These are phyloP conservation scores for Heliocybe sulcata DNA, from an alignment of 1,284 basidiomycete genomes.

Conservation along the genomic window DNA sequence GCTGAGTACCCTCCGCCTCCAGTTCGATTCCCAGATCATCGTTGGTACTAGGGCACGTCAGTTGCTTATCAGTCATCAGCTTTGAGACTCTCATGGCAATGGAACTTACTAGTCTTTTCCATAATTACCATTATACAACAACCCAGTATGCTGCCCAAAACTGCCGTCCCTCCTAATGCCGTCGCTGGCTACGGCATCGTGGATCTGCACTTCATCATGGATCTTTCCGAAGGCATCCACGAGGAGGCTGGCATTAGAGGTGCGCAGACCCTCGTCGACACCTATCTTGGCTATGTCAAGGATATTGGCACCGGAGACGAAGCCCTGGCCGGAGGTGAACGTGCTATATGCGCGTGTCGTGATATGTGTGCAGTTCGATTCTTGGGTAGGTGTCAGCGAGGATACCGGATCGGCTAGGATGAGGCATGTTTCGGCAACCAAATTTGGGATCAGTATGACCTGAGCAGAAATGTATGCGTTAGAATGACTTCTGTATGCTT, in stretches of 20 bases:
- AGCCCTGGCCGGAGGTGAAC: constrained; percentile 23
- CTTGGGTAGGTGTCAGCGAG: constrained; percentile 33
- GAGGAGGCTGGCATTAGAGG: constrained; percentile 33
- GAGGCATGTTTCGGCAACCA: constrained; percentile 50
- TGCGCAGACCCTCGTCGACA: constrained; percentile 42
- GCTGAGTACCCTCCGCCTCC: constrained; percentile 45
- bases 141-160: constrained; percentile 54
- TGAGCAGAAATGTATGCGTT: constrained; percentile 14
- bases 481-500: background rate
- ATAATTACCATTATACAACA: constrained; percentile 61
- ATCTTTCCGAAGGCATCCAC: constrained; percentile 40
- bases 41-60: constrained; percentile 30
- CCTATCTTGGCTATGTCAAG: constrained; percentile 52
- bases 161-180: constrained; percentile 58
- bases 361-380: constrained; percentile 40
- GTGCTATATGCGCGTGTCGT: constrained; percentile 43
- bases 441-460: constrained; percentile 52
- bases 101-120: constrained; percentile 51
- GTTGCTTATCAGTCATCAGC: background rate
- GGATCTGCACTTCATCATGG: constrained; percentile 41
- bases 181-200: constrained; percentile 37
- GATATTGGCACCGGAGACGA: constrained; percentile 55
- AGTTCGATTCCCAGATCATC: constrained; percentile 45
- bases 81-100: background rate
- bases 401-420: constrained; percentile 30